Percentiles rank a stretch among this genome's conserved stretches.
Evolutionary conservation across 73 alveolate species (phyloP).

Genomic region (Uronychia binucleata): DNA sequence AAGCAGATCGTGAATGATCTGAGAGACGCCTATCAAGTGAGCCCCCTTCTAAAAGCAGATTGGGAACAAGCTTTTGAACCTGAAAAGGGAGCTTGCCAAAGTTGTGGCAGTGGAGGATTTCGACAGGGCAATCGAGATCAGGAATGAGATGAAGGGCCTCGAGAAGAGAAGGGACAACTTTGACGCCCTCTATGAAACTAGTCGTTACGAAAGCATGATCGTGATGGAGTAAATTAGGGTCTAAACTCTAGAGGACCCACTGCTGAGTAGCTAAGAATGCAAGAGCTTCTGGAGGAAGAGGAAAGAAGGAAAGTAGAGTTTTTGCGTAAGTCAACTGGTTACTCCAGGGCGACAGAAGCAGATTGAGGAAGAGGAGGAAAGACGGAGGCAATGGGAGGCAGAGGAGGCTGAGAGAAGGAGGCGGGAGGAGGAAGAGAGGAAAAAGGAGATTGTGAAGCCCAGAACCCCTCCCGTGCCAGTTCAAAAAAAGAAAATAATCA

Average conservation of each 20-base stretch:
- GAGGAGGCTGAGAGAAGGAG: conserved; percentile 56
- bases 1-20: conserved; percentile 86
- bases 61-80: conserved; percentile 92
- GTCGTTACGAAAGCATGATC: conserved; percentile 95
- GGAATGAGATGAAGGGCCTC: conserved; percentile 82
- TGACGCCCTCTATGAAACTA: conserved; percentile 97
- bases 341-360: neutral
- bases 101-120: conserved; percentile 93
- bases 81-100: conserved; percentile 88
- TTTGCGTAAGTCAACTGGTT: neutral
- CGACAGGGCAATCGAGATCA: conserved; percentile 82
- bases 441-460: neutral
- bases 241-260: neutral
- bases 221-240: conserved; percentile 44
- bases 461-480: neutral
- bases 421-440: conserved; percentile 30
- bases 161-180: conserved; percentile 88
- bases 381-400: conserved; percentile 44
- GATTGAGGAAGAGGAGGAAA: conserved; percentile 71
- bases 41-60: conserved; percentile 16
- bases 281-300: conserved; percentile 73
- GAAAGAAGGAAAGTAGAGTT: conserved; percentile 75
- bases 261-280: conserved; percentile 47
- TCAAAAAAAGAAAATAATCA: conserved; percentile 24
- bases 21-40: conserved; percentile 82